phyloP scores from a whole-genome alignment of 164 flowering plant species.

The Nymphaea thermarum region DNA sequence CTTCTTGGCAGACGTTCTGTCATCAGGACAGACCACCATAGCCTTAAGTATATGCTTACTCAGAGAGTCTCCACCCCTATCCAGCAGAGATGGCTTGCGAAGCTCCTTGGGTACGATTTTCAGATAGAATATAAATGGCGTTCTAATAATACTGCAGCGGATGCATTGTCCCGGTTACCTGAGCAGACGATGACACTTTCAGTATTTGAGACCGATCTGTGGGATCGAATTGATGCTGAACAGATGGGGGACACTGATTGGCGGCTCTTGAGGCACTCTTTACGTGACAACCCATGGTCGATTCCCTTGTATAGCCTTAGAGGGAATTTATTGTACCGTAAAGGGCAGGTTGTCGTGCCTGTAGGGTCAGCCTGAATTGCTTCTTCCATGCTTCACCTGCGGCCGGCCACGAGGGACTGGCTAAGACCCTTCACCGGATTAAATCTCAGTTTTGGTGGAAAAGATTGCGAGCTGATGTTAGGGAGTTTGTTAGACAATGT shows the following conservation, averaged over 20 bases:
- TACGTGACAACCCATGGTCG: no score
- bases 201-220: background rate
- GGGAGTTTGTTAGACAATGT: background rate
- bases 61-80: background rate
- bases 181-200: background rate
- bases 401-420: background rate
- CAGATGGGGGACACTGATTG: no score
- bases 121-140: background rate
- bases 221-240: background rate
- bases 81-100: background rate
- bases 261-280: no score
- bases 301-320: background rate
- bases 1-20: background rate
- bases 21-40: background rate
- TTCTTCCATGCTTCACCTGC: no score
- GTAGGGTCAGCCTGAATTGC: no score
- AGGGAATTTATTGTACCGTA: background rate
- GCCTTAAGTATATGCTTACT: background rate
- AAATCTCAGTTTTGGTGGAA: background rate
- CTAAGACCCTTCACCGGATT: background rate
- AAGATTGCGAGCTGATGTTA: background rate
- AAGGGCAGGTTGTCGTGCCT: no score
- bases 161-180: background rate
- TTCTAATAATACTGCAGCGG: background rate
- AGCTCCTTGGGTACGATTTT: background rate